phyloP scores from a whole-genome alignment of 306 rosid genomes.

The Rosa lucieae region DNA sequence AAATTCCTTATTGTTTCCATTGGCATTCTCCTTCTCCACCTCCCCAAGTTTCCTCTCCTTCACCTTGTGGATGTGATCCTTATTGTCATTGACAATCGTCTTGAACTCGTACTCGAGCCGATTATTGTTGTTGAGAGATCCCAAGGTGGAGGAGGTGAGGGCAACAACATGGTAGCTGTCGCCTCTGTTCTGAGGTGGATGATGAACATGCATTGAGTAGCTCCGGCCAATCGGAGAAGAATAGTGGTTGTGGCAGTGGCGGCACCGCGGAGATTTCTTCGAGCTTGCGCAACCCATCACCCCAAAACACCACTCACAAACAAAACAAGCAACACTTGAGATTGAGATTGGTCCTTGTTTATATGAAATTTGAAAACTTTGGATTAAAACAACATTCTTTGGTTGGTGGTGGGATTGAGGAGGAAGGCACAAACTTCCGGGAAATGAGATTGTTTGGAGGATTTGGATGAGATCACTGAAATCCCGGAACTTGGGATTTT shows the following conservation, averaged over 20 bases:
- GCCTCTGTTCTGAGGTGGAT: slow-evolving; percentile 54
- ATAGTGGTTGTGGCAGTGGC: slow-evolving; percentile 60
- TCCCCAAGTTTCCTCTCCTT: not conserved
- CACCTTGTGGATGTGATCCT: not conserved
- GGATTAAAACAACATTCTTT: slow-evolving; percentile 18
- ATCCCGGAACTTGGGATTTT: not conserved
- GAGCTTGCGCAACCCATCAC: slow-evolving; percentile 89
- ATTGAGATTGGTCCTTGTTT: not conserved
- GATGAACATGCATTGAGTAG: slow-evolving; percentile 83
- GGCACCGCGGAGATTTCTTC: slow-evolving; percentile 62
- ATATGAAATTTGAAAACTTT: not conserved
- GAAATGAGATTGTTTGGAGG: not conserved
- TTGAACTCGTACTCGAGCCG: slow-evolving; percentile 8
- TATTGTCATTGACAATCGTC: not conserved
- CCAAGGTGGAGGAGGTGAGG: slow-evolving; percentile 78
- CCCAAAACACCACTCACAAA: slow-evolving; percentile 1
- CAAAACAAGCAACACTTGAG: not conserved
- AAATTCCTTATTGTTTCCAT: slow-evolving; percentile 34
- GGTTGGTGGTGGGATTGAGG: not conserved
- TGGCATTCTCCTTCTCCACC: not conserved
- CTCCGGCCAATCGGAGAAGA: slow-evolving; percentile 76
- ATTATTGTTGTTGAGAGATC: slow-evolving; percentile 45
- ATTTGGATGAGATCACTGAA: not conserved
- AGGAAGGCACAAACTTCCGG: not conserved
- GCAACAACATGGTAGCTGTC: slow-evolving; percentile 80